These are phyloP conservation scores for Pyricularia pennisetigena DNA, from an alignment of 2,329 filamentous ascomycete genomes.

Conservation along the genomic window DNA sequence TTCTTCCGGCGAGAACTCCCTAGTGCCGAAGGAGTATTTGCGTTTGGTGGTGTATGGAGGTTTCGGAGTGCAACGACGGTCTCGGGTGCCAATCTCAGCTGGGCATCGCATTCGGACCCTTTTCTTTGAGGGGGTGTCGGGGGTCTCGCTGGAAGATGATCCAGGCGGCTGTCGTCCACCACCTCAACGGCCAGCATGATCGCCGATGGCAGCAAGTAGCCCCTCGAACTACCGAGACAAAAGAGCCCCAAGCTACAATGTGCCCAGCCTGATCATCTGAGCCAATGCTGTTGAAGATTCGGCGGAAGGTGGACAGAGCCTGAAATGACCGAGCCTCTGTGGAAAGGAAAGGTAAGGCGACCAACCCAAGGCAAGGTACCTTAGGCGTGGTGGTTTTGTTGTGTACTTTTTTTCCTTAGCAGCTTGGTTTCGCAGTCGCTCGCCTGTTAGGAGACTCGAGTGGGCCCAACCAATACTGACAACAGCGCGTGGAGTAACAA, in stretches of 20 bases:
- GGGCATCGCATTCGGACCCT: conserved; percentile 25
- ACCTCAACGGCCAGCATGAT: neutral
- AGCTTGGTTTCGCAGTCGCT: neutral
- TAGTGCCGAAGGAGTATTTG: conserved; percentile 32
- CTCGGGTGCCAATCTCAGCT: conserved; percentile 24
- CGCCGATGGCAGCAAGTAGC: neutral
- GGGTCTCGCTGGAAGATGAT: conserved; percentile 41
- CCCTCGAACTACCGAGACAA: conserved; percentile 7
- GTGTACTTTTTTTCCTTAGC: neutral
- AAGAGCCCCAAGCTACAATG: conserved; percentile 1
- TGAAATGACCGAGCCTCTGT: neutral
- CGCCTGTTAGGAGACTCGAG: neutral
- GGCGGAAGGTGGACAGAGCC: neutral
- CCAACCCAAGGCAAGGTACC: too few species aligned
- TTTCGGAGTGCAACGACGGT: conserved; percentile 27
- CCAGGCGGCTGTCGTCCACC: neutral
- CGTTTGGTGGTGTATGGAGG: conserved; percentile 43
- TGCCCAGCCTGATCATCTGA: neutral
- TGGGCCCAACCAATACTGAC: neutral
- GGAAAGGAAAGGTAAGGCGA: neutral
- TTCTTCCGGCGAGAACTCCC: conserved; percentile 39
- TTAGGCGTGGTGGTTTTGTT: too few species aligned
- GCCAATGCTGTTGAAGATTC: neutral
- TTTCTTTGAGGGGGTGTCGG: conserved; percentile 59
- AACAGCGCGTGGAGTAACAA: neutral